phyloP scores from a whole-genome alignment of 129 eudicot genomes.

The Flaveria ramosissima region DNA sequence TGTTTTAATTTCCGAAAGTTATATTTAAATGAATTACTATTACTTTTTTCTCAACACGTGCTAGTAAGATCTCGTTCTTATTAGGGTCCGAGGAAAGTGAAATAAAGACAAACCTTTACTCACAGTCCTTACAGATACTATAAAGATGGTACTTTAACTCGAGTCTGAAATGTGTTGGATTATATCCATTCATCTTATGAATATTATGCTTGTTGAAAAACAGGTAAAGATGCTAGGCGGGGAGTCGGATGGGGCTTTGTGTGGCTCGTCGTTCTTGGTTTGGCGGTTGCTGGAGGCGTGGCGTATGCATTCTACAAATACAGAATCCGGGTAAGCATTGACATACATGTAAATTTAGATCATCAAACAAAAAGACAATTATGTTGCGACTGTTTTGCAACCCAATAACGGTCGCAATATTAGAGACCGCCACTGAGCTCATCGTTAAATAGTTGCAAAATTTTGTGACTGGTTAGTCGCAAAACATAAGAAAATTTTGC shows the following conservation, averaged over 20 bases:
- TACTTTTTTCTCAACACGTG: neutral
- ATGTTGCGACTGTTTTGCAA: neutral
- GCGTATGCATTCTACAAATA: constrained; percentile 86
- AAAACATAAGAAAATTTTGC: no score
- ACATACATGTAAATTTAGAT: neutral
- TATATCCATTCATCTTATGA: neutral
- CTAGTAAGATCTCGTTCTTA: neutral
- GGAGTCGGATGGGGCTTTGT: constrained; percentile 64
- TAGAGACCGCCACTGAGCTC: no score
- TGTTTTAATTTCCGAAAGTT: neutral
- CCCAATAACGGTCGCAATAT: no score
- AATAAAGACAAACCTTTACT: neutral
- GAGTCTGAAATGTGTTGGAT: neutral
- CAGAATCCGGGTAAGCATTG: constrained; percentile 70
- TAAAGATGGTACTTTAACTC: neutral
- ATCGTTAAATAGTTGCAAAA: no score
- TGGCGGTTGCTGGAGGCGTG: constrained; percentile 57
- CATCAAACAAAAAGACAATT: neutral
- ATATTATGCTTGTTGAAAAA: constrained; percentile 10
- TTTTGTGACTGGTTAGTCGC: no score
- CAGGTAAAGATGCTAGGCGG: constrained; percentile 54
- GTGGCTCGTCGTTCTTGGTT: constrained; percentile 68
- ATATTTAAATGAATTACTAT: neutral
- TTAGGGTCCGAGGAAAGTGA: neutral
- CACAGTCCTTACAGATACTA: neutral